These are phyloP conservation scores for Zymoseptoria passerinii DNA, from an alignment of 2,329 filamentous ascomycete species.

Conservation along the genomic window DNA sequence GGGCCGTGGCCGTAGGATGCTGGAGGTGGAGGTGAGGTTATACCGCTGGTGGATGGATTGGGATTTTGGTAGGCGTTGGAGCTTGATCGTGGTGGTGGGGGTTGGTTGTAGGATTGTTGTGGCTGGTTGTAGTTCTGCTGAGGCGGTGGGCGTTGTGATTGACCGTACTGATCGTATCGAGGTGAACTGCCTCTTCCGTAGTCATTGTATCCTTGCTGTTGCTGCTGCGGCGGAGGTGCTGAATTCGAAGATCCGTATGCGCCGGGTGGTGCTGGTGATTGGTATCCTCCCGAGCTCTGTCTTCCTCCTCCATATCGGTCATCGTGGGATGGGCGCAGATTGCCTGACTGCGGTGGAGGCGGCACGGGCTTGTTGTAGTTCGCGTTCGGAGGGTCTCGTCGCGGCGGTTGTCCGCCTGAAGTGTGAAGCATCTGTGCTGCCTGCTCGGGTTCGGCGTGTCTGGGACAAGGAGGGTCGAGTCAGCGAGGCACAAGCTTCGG, in stretches of 20 bases:
- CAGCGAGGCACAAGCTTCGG: background rate
- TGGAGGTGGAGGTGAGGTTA: constrained; percentile 36
- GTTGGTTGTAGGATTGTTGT: constrained; percentile 5
- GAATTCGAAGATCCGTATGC: constrained; percentile 30
- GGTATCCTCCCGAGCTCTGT: constrained; percentile 22
- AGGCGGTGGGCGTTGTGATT: constrained; percentile 6
- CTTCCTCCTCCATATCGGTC: constrained; percentile 28
- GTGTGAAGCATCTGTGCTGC: constrained; percentile 35
- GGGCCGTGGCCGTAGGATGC: constrained; percentile 45
- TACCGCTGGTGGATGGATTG: constrained; percentile 2
- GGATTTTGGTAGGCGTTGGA: constrained; percentile 10
- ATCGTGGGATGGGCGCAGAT: constrained; percentile 31
- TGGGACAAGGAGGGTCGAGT: constrained; percentile 29
- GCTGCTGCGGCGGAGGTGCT: constrained; percentile 19
- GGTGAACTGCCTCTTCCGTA: constrained; percentile 21
- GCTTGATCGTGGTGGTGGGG: constrained; percentile 9
- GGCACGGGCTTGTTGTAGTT: constrained; percentile 37
- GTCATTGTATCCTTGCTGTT: constrained; percentile 26
- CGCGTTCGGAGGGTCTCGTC: constrained; percentile 25
- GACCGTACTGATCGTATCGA: constrained; percentile 31
- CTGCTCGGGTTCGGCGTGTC: constrained; percentile 66
- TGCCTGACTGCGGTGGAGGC: constrained; percentile 30
- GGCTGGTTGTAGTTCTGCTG: constrained; percentile 14
- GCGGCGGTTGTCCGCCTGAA: constrained; percentile 14
- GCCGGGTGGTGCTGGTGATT: constrained; percentile 27